phyloP scores from a whole-genome alignment of 139 green algal genomes.

The Zygnema cylindricum region DNA sequence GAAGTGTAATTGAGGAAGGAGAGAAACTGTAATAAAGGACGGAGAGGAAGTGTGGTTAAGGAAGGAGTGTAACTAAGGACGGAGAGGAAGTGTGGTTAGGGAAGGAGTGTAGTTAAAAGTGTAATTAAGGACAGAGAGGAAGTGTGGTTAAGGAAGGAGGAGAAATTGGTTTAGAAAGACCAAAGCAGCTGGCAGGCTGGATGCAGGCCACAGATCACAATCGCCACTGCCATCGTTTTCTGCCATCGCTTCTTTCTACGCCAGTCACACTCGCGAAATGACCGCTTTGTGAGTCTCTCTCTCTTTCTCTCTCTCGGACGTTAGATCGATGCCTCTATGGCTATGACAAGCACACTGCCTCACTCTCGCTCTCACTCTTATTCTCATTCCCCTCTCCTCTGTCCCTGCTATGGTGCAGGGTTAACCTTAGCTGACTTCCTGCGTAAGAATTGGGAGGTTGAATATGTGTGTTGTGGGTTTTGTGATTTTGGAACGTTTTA shows the following conservation, averaged over 20 bases:
- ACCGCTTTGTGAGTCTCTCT: constrained; percentile 54
- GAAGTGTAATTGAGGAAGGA: too few species aligned
- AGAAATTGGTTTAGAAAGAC: constrained; percentile 4
- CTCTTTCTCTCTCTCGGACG: not conserved
- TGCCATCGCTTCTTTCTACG: constrained; percentile 62
- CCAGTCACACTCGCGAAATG: constrained; percentile 50
- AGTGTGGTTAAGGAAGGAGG: not conserved
- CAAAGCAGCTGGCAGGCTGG: not conserved
- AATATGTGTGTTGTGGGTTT: too few species aligned
- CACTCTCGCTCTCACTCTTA: constrained; percentile 18
- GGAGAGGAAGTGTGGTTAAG: constrained; percentile 3
- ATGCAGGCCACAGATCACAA: constrained; percentile 61
- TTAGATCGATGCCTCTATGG: not conserved
- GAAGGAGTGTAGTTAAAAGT: too few species aligned
- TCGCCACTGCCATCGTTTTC: constrained; percentile 60
- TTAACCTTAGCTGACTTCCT: too few species aligned
- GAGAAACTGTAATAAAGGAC: too few species aligned
- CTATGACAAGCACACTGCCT: not conserved
- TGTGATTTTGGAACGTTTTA: too few species aligned
- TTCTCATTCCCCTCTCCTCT: constrained; percentile 18
- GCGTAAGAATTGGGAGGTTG: too few species aligned
- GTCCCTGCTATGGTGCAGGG: too few species aligned
- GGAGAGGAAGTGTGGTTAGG: too few species aligned
- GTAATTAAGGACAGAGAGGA: too few species aligned
- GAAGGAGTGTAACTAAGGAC: too few species aligned